Conservation (phyloP, 768 basidiomycete species). For the Vararia minispora region DNA sequence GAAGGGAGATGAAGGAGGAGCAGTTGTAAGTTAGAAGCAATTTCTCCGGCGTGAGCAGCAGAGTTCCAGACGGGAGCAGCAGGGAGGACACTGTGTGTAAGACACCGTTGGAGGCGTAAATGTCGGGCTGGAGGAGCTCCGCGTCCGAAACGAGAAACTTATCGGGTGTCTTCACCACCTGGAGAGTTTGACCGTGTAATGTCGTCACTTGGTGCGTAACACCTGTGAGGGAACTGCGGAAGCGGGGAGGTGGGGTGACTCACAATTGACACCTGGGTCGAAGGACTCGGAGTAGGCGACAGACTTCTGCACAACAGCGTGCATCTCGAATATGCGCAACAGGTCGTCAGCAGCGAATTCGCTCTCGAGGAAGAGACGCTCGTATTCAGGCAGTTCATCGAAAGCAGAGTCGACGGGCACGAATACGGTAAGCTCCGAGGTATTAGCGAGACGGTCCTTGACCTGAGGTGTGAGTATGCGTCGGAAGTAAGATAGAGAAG, state of each 20-base stretch:
- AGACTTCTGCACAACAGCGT: conserved; percentile 44
- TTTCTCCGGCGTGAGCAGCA: conserved; percentile 87
- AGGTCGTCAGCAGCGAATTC: conserved; percentile 78
- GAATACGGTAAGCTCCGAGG: conserved; percentile 76
- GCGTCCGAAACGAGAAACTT: conserved; percentile 48
- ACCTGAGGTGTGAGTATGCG: conserved; percentile 59
- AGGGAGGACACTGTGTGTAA: conserved; percentile 81
- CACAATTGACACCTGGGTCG: conserved; percentile 38
- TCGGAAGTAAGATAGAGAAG: conserved; percentile 62
- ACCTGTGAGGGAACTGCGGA: conserved; percentile 1
- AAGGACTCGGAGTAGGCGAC: conserved; percentile 67
- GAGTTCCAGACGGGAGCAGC: conserved; percentile 63
- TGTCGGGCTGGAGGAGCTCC: conserved; percentile 60
- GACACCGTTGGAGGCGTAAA: conserved; percentile 93
- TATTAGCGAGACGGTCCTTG: conserved; percentile 43
- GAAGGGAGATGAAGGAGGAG: conserved; percentile 76
- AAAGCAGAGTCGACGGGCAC: conserved; percentile 82
- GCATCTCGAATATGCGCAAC: conserved; percentile 66
- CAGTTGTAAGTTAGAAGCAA: conserved; percentile 89
- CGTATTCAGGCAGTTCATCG: conserved; percentile 61
- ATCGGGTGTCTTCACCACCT: conserved; percentile 42
- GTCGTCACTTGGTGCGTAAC: conserved; percentile 46
- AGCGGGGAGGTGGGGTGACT: conserved; percentile 17
- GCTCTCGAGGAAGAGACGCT: conserved; percentile 83
- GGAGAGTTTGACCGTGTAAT: conserved; percentile 53